Percentiles rank a stretch among this genome's conserved stretches.
phyloP scores from a whole-genome alignment of 768 basidiomycete species.

The Paxillus involutus region DNA sequence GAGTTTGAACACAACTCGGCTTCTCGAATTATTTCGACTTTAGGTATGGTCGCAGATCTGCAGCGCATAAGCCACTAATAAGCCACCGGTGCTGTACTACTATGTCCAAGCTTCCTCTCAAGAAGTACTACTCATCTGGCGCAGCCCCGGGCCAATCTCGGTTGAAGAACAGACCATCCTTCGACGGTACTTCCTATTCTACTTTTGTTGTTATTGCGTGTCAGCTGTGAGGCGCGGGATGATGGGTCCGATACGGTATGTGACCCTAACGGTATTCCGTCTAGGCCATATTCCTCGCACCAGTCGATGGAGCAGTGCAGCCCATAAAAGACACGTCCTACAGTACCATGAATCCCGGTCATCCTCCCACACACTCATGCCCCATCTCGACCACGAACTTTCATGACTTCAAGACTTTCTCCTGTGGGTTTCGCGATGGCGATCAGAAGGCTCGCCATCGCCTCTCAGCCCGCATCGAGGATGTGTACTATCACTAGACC shows the following conservation, averaged over 20 bases:
- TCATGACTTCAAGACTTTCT: slow-evolving; percentile 8
- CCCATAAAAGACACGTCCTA: neutral
- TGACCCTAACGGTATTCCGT: neutral
- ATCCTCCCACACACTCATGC: neutral
- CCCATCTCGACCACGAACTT: neutral
- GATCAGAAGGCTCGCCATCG: neutral
- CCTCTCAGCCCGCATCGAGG: neutral
- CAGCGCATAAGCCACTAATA: neutral
- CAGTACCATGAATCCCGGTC: neutral
- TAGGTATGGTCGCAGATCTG: neutral
- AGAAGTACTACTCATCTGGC: neutral
- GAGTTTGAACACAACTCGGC: neutral
- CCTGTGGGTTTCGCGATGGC: neutral
- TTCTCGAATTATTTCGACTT: neutral
- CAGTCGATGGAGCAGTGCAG: neutral
- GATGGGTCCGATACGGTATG: neutral
- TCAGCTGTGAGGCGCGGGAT: neutral
- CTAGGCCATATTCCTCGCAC: neutral
- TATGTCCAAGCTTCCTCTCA: neutral
- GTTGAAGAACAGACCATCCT: neutral
- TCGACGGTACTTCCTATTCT: neutral
- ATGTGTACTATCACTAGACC: neutral
- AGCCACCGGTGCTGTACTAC: neutral
- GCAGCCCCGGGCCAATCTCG: neutral
- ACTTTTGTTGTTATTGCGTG: neutral